Evolutionary conservation across 495 filamentous ascomycete genomes (phyloP), one percentile per base, ranked within the genome.

Genomic region (Niebla homalea): DNA sequence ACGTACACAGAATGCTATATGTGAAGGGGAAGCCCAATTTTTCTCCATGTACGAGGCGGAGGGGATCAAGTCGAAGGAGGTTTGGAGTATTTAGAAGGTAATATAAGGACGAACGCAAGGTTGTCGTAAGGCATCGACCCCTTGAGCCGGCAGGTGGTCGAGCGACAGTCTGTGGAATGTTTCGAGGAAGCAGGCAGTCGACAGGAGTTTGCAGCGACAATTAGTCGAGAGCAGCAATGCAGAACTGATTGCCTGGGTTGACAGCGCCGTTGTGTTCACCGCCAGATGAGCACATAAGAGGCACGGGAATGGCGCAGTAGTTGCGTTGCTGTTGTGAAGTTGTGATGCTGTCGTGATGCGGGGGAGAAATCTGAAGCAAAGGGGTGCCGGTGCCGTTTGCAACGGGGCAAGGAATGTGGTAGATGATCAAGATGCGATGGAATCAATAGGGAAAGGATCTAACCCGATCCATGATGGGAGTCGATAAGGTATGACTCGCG

Each of bases 11-110:
- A 38, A 53, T 42, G 46, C 35, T 41, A 36, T 21, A 35, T 25
- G 38, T 37, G 23, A 18, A 39, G 7, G 23, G 32, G 39, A 37
- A 35, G 21, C 18, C 45, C 14, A 18, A 5, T 16, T 22, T 16
- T 22, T 48, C 45, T 49, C 49, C 49, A 56, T 54, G 44, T 54
- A 54, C 51, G 46, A 36, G 42, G 29, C 29, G 3, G 11, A 18
- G 44, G 45, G n/a, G 46, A 41, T 14, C 35, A 44, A 14, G 40
- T 35, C 32, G 11, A 48, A 44, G 46, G 39, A 43, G 57, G 29
- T 32, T 43, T 46, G 59, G 63, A 57, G 66, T 64, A 58, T 36
- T 46, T 57, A 56, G 45, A 57, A 54, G 57, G 62, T 55, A 57
- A 60, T 52, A 57, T 57, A 36, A 55, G 37, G 43, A 47, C 50